Conservation (phyloP, 1,284 basidiomycete species). For the Heterobasidion occidentale region DNA sequence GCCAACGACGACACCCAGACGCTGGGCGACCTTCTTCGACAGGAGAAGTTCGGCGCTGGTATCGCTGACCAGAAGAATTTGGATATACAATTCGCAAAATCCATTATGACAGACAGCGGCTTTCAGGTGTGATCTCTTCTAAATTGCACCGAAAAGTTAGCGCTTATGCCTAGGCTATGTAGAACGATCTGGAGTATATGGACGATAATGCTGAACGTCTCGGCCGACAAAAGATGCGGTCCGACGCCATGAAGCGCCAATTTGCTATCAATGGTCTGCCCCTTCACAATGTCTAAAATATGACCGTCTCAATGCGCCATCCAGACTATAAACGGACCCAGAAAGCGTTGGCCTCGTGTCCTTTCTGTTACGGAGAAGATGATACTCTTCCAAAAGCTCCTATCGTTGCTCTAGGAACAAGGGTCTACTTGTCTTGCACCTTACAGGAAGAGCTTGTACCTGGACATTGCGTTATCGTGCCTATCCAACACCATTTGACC, state of each 20-base stretch:
- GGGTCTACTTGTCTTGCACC: slow-evolving; percentile 86
- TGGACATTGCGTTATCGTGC: slow-evolving; percentile 93
- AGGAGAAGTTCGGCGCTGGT: slow-evolving; percentile 88
- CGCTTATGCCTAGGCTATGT: background rate
- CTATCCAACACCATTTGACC: slow-evolving; percentile 88
- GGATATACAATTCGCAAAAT: slow-evolving; percentile 83
- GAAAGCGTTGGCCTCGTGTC: slow-evolving; percentile 81
- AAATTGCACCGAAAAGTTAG: background rate
- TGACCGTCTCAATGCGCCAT: slow-evolving; percentile 2
- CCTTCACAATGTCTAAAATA: background rate
- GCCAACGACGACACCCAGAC: slow-evolving; percentile 85
- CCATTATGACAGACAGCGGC: slow-evolving; percentile 82
- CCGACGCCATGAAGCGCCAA: slow-evolving; percentile 92
- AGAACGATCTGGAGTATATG: slow-evolving; percentile 89
- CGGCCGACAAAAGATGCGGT: slow-evolving; percentile 89
- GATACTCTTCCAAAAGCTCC: slow-evolving; percentile 80
- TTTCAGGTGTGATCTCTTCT: slow-evolving; percentile 56
- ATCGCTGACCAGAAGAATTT: slow-evolving; percentile 85
- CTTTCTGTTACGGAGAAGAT: slow-evolving; percentile 85
- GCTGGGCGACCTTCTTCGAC: slow-evolving; percentile 86
- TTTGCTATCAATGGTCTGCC: slow-evolving; percentile 88
- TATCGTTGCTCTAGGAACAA: slow-evolving; percentile 85
- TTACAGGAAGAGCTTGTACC: slow-evolving; percentile 78
- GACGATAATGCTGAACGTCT: slow-evolving; percentile 95
- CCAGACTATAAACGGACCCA: slow-evolving; percentile 93